Evolutionary conservation across 2,329 filamentous ascomycete genomes (phyloP).

Genomic region (Paraconiothyrium brasiliense): DNA sequence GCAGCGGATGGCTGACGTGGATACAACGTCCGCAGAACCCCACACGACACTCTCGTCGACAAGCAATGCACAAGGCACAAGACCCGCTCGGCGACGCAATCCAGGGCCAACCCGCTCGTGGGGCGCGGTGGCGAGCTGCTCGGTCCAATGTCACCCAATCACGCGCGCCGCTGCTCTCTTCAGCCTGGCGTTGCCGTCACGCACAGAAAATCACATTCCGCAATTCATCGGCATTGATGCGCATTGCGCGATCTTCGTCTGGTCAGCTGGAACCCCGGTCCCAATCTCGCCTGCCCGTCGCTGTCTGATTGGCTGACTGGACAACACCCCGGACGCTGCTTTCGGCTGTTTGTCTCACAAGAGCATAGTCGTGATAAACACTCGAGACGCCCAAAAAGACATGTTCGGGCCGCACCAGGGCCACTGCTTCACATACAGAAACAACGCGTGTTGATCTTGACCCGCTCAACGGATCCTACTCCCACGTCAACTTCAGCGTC

Average conservation of each 20-base stretch:
- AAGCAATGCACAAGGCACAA: not conserved
- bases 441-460: not conserved
- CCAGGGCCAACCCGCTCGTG: not conserved
- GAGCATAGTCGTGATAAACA: not conserved
- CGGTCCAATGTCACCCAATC: not conserved
- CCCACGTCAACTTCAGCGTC: not conserved
- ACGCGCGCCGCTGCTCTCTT: not conserved
- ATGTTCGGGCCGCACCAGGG: not conserved
- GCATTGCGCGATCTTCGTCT: not conserved
- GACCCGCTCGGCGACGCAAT: not conserved
- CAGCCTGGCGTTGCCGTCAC: not conserved
- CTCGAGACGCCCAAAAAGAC: not conserved
- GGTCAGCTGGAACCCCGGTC: conserved; percentile 2
- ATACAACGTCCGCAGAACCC: not conserved
- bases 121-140: not conserved
- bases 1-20: not conserved
- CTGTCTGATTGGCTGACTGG: not conserved
- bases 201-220: not conserved
- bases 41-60: not conserved
- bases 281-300: not conserved
- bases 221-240: conserved; percentile 2
- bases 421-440: not conserved
- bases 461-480: not conserved
- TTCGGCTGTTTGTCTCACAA: conserved; percentile 2
- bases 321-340: not conserved